Percentiles rank a stretch among this genome's conserved stretches.
phyloP scores from a whole-genome alignment of 1,139 yeast species.

The Hyphopichia burtonii region DNA sequence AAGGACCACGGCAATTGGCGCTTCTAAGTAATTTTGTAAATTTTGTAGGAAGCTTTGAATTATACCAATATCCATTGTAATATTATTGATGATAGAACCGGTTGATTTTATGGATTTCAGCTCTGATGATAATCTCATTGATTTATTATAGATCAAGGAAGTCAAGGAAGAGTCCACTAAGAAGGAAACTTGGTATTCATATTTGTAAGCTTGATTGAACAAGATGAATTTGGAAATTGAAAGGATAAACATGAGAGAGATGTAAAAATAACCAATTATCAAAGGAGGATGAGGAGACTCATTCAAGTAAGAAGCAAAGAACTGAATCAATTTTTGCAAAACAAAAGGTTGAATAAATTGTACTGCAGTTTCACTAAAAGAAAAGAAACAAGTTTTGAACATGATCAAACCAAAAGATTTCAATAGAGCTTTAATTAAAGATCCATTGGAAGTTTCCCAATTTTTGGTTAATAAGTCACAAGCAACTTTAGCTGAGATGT shows the following conservation, averaged over 20 bases:
- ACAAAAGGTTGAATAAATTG: slow-evolving; percentile 21
- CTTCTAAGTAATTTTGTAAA: slow-evolving; percentile 18
- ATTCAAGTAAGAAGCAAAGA: slow-evolving; percentile 10
- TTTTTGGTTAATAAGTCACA: slow-evolving; percentile 1
- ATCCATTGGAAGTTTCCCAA: slow-evolving; percentile 5
- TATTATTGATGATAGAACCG: slow-evolving; percentile 29
- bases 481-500: slow-evolving; percentile 4
- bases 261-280: slow-evolving; percentile 21
- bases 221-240: slow-evolving; percentile 15
- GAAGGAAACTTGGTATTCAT: slow-evolving; percentile 25
- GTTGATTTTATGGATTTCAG: slow-evolving; percentile 24
- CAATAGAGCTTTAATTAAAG: slow-evolving; percentile 14
- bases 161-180: slow-evolving; percentile 20
- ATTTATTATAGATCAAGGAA: slow-evolving; percentile 22
- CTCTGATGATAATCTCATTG: slow-evolving; percentile 25
- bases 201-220: slow-evolving; percentile 23
- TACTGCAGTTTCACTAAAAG: slow-evolving; percentile 12
- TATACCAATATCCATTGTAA: slow-evolving; percentile 21
- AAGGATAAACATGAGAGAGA: slow-evolving; percentile 16
- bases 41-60: slow-evolving; percentile 16
- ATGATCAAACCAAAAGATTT: slow-evolving; percentile 11
- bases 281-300: slow-evolving; percentile 17
- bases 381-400: slow-evolving; percentile 7
- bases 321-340: slow-evolving; percentile 20
- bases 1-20: slow-evolving; percentile 20